phyloP scores from a whole-genome alignment of 345 rosid genomes.

The Brassica rapa region DNA sequence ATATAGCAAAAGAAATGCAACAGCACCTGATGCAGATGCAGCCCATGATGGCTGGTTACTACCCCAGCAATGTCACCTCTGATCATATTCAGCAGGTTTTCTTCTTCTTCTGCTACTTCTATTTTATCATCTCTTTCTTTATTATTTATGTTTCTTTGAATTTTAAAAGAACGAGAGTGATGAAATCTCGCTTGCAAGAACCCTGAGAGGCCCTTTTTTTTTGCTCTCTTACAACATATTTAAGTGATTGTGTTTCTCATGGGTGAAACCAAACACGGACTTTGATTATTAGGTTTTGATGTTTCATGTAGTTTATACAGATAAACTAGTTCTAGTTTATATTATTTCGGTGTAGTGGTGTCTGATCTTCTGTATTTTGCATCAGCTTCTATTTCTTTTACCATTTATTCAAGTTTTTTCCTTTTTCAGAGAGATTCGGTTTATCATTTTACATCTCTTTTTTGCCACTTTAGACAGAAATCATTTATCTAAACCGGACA shows the following conservation, averaged over 20 bases:
- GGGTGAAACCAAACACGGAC: neutral
- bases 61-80: conserved; percentile 99
- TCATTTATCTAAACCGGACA: neutral
- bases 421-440: neutral
- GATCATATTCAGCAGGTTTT: conserved; percentile 99
- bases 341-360: neutral
- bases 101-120: conserved; percentile 4
- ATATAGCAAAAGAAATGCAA: conserved; percentile 72
- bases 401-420: neutral
- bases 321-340: neutral
- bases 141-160: conserved; percentile 1
- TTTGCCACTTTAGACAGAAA: neutral
- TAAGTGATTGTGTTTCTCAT: conserved; percentile 7
- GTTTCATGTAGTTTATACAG: neutral
- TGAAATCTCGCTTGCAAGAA: neutral
- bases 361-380: conserved; percentile 17
- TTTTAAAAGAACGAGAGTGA: neutral
- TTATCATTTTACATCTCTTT: neutral
- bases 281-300: conserved; percentile 2
- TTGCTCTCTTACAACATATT: neutral
- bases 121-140: conserved; percentile 21
- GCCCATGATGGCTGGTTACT: conserved; percentile 99
- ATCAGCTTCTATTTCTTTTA: conserved; percentile 13
- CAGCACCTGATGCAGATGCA: conserved; percentile 99
- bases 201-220: conserved; percentile 3